phyloP scores from a whole-genome alignment of 371 early-diverging fungal genomes.

The Mortierella sp. region DNA sequence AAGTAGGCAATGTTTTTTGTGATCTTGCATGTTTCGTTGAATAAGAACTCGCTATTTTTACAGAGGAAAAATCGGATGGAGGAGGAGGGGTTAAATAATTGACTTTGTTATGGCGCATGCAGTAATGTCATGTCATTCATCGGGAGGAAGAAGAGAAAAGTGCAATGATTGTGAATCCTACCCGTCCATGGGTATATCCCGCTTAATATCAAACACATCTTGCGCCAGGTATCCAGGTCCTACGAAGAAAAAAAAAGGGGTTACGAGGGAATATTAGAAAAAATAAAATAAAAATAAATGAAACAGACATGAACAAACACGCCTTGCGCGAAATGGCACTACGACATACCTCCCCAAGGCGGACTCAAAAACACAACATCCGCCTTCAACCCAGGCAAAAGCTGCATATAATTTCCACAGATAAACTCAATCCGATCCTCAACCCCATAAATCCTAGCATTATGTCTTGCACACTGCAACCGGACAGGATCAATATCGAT shows the following conservation, averaged over 20 bases:
- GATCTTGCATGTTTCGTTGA: conserved; percentile 73
- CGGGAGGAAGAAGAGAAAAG: neutral
- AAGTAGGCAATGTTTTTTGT: conserved; percentile 87
- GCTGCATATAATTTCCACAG: conserved; percentile 83
- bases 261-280: neutral
- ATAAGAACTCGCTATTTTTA: conserved; percentile 66
- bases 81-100: neutral
- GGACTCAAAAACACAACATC: conserved; percentile 95
- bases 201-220: conserved; percentile 74
- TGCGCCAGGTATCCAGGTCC: conserved; percentile 47
- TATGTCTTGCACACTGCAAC: conserved; percentile 86
- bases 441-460: conserved; percentile 94
- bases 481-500: conserved; percentile 92
- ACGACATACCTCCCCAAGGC: conserved; percentile 90
- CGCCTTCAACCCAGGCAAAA: conserved; percentile 79
- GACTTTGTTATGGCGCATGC: too few species aligned
- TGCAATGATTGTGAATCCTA: conserved; percentile 46
- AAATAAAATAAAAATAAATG: too few species aligned
- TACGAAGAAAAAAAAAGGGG: conserved; percentile 7
- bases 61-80: conserved; percentile 13
- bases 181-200: conserved; percentile 86
- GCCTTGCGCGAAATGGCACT: neutral
- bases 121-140: too few species aligned
- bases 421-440: conserved; percentile 94
- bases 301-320: neutral